A percentile compares a stretch with the other conserved stretches of the same genome.
Evolutionary conservation across 768 basidiomycete genomes (phyloP).

Genomic region (Sporobolomyces roseus): DNA sequence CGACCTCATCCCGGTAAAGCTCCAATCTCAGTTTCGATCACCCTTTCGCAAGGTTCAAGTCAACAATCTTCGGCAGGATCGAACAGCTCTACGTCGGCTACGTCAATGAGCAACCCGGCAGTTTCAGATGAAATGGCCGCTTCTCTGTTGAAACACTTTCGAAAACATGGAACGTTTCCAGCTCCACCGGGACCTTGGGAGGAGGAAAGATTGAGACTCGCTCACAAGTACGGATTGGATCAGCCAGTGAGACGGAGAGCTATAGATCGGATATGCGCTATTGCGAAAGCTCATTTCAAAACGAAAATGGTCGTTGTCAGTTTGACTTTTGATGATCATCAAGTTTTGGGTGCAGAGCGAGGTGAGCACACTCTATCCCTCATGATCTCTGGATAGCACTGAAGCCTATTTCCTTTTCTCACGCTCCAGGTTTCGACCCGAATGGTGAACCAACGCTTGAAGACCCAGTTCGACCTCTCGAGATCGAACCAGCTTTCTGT

Average conservation of each 20-base stretch:
- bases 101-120: not conserved
- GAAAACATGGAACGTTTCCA: conserved; percentile 13
- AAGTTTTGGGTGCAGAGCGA: conserved; percentile 33
- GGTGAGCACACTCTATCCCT: too few species aligned
- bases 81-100: not conserved
- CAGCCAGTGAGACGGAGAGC: conserved; percentile 19
- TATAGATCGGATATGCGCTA: conserved; percentile 26
- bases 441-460: conserved; percentile 12
- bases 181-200: conserved; percentile 26
- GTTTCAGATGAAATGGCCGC: conserved; percentile 11
- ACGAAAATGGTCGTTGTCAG: conserved; percentile 29
- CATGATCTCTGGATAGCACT: not conserved
- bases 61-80: not conserved
- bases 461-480: conserved; percentile 9
- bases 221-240: conserved; percentile 32
- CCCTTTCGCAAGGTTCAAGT: conserved; percentile 14
- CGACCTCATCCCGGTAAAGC: not conserved
- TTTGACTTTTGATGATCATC: conserved; percentile 31
- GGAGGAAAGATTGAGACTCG: conserved; percentile 27
- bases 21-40: conserved; percentile 1
- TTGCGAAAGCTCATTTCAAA: conserved; percentile 28
- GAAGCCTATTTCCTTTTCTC: not conserved
- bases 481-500: conserved; percentile 20
- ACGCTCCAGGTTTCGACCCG: not conserved
- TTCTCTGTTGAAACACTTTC: conserved; percentile 20